These are phyloP conservation scores for Cystoderma amianthinum DNA, from an alignment of 768 basidiomycete genomes.

Conservation along the genomic window DNA sequence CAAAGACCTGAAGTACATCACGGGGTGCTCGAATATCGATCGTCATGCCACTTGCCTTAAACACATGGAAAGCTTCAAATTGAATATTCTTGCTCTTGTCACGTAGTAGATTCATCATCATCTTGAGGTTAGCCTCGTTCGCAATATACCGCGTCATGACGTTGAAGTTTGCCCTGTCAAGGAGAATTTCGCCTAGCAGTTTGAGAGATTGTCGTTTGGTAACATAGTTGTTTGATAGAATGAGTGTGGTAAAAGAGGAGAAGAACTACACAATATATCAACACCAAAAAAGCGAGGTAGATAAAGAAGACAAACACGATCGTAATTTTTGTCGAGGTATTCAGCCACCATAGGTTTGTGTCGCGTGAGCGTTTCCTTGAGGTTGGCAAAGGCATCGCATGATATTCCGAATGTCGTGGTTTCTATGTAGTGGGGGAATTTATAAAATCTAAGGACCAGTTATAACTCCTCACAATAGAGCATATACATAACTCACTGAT, in stretches of 20 bases:
- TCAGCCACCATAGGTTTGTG: slow-evolving; percentile 98
- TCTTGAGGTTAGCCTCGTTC: slow-evolving; percentile 93
- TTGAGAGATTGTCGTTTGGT: slow-evolving; percentile 99
- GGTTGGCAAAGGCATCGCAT: slow-evolving; percentile 94
- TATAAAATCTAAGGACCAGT: slow-evolving; percentile 70
- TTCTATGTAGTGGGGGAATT: slow-evolving; percentile 94
- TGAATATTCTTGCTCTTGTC: slow-evolving; percentile 99
- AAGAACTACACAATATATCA: slow-evolving; percentile 65
- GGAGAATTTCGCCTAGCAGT: slow-evolving; percentile 93
- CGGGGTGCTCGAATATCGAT: not conserved
- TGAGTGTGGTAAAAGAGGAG: slow-evolving; percentile 86
- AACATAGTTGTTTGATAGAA: slow-evolving; percentile 93
- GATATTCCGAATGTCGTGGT: slow-evolving; percentile 97
- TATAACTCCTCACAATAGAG: slow-evolving; percentile 3
- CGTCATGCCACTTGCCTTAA: slow-evolving; percentile 71
- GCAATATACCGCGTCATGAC: slow-evolving; percentile 99
- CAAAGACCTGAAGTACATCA: slow-evolving; percentile 63
- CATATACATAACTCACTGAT: slow-evolving; percentile 61
- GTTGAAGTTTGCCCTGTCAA: slow-evolving; percentile 96
- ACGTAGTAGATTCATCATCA: slow-evolving; percentile 99
- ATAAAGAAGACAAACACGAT: slow-evolving; percentile 47
- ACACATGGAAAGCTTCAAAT: slow-evolving; percentile 99
- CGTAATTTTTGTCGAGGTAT: slow-evolving; percentile 96
- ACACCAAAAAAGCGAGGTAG: slow-evolving; percentile 7
- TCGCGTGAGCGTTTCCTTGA: slow-evolving; percentile 94